Evolutionary conservation across 306 rosid genomes (phyloP).

Genomic region (Quercus engelmannii): DNA sequence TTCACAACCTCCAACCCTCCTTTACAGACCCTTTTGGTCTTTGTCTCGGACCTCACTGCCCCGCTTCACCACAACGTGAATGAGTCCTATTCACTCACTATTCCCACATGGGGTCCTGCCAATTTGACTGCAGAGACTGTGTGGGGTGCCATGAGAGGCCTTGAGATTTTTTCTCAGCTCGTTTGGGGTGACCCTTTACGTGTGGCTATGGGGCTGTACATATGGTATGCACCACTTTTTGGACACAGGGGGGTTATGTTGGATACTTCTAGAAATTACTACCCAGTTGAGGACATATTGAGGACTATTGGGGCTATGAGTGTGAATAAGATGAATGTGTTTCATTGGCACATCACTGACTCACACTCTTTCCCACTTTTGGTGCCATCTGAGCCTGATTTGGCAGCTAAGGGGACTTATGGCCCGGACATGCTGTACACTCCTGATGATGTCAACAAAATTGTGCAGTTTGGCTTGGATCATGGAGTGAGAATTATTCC

Average conservation of each 20-base stretch:
- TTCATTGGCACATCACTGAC: constrained; percentile 89
- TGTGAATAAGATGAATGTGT: constrained; percentile 76
- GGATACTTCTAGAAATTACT: constrained; percentile 80
- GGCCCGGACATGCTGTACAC: constrained; percentile 64
- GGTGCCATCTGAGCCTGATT: constrained; percentile 63
- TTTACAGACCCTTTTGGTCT: constrained; percentile 32
- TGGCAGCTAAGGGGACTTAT: constrained; percentile 75
- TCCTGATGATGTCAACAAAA: constrained; percentile 42
- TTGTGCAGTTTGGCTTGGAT: constrained; percentile 66
- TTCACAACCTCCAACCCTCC: constrained; percentile 38
- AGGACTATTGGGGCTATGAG: constrained; percentile 66
- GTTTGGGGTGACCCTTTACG: constrained; percentile 53
- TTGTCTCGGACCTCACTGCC: constrained; percentile 30
- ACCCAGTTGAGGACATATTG: constrained; percentile 48
- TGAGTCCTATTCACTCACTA: constrained; percentile 63
- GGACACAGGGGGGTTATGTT: constrained; percentile 56
- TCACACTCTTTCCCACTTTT: constrained; percentile 79
- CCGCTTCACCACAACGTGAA: constrained; percentile 53
- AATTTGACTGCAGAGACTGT: constrained; percentile 33
- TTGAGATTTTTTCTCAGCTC: constrained; percentile 78
- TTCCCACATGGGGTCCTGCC: constrained; percentile 34
- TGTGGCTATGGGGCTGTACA: constrained; percentile 40
- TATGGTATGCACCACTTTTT: constrained; percentile 56
- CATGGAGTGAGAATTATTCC: constrained; percentile 79
- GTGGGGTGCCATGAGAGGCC: constrained; percentile 85